phyloP scores from a whole-genome alignment of 495 filamentous ascomycete species.

The Oidiodendron maius region DNA sequence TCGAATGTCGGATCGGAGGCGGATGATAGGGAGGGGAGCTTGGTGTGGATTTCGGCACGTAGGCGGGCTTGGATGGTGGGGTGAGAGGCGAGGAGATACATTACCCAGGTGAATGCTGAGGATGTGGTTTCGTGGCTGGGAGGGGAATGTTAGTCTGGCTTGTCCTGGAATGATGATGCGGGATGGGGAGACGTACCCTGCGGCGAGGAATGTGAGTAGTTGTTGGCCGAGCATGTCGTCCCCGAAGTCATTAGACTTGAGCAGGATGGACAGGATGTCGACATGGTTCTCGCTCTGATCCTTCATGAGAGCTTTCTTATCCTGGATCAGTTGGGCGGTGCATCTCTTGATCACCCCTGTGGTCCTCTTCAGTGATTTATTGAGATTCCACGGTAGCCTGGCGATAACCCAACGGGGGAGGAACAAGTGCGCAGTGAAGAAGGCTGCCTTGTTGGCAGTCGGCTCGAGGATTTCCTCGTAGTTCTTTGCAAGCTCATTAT shows the following conservation, averaged over 20 bases:
- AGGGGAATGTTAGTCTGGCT: not conserved
- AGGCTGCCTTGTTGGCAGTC: slow-evolving; percentile 27
- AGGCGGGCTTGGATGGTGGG: slow-evolving; percentile 42
- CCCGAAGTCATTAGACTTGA: slow-evolving; percentile 67
- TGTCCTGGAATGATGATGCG: too few relatives aligned
- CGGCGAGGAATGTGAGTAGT: slow-evolving; percentile 89
- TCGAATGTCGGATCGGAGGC: slow-evolving; percentile 39
- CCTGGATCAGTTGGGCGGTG: slow-evolving; percentile 58
- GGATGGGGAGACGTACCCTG: slow-evolving; percentile 55
- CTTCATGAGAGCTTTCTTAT: slow-evolving; percentile 57
- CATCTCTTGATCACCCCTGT: slow-evolving; percentile 53
- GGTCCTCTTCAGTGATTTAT: slow-evolving; percentile 49
- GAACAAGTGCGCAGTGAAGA: slow-evolving; percentile 35
- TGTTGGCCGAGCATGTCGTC: slow-evolving; percentile 85
- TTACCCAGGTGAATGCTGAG: slow-evolving; percentile 48
- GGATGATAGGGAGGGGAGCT: slow-evolving; percentile 48
- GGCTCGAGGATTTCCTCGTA: slow-evolving; percentile 57
- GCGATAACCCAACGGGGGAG: slow-evolving; percentile 40
- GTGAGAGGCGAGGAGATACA: slow-evolving; percentile 40
- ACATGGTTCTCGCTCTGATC: slow-evolving; percentile 42
- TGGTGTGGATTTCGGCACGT: slow-evolving; percentile 49
- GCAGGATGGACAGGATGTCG: slow-evolving; percentile 77
- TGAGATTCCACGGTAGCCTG: slow-evolving; percentile 60
- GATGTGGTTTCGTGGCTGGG: slow-evolving; percentile 74
- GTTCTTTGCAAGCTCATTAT: slow-evolving; percentile 59